Evolutionary conservation across 2,329 filamentous ascomycete species (phyloP), one percentile per base, ranked within the genome.

Genomic region (Penicillium sp.): DNA sequence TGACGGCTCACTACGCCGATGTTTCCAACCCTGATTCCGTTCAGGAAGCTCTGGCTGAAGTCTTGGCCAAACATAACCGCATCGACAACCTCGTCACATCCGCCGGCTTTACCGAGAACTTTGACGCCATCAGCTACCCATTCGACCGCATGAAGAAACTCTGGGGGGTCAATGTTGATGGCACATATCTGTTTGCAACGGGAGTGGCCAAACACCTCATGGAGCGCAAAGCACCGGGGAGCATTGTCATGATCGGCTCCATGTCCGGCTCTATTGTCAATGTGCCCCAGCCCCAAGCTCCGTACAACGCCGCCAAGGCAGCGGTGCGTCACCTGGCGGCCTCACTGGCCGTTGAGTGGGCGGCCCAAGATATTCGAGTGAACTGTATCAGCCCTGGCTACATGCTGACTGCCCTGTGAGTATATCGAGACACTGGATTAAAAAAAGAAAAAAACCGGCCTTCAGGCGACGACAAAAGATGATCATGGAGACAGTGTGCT

Each of bases 61-160:
- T 91, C 56, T 66, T 91, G 43, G 61, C 74, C 42, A 72, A 79
- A 50, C 90, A 95, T 66, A 84, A 85, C 70, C 85, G 86, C 69
- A 89, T 96, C 59, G 90, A 95, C 72, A 85, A 88, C 70, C 80
- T 97, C 26, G 90, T 97, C 61, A 96, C 91, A 26, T 94, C 89
- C n/a, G 91, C 91, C 43, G 91, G 91, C 39, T 95, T 97, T 74
- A 93, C 88, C 11, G 91, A 96, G 75, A 96, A 96, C 75, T 94
- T 90, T 64, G 86, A 94, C 62, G 91, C 91, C 40, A 86, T 90
- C 62, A 83, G 84, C 58, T 97, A 97, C 73, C 90, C 90, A 1
- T 82, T 90, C 58, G 89, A 95, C 59, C 86, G 90, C 56, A 85
- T 96, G 71, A 83, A 90, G 70, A 94, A 95, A 76, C 82, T 97